These are phyloP conservation scores for Rhodotorula taiwanensis DNA, from an alignment of 768 basidiomycete species.

Conservation along the genomic window DNA sequence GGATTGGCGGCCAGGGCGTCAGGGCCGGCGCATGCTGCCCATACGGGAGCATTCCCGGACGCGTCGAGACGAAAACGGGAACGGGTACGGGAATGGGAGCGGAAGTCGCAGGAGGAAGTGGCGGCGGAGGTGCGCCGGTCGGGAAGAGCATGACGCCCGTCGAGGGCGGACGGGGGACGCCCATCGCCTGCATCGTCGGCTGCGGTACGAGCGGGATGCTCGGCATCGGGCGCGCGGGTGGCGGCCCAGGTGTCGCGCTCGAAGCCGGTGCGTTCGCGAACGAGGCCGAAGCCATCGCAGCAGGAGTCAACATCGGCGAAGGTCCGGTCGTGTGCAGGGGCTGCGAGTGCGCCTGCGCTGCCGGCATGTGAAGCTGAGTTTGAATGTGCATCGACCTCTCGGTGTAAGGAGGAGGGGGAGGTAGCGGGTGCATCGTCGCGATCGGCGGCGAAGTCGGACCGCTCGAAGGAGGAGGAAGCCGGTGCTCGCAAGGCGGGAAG, in stretches of 20 bases:
- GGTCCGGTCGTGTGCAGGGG: neutral
- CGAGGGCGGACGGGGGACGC: no score
- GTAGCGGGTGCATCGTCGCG: neutral
- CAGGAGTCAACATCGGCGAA: no score
- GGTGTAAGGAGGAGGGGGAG: neutral
- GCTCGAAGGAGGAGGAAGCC: neutral
- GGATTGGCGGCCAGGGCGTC: conserved; percentile 13
- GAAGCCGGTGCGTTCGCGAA: no score
- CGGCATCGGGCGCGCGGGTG: no score
- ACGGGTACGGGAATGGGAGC: neutral
- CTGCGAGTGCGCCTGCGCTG: neutral
- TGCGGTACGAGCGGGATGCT: no score
- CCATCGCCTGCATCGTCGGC: no score
- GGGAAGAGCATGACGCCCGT: no score
- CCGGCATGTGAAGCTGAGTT: neutral
- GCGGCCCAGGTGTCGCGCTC: no score
- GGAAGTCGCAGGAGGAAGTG: no score
- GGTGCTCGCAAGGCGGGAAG: conserved; percentile 7
- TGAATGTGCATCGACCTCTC: neutral
- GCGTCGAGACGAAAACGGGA: neutral
- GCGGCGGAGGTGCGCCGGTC: no score
- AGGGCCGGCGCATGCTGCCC: neutral
- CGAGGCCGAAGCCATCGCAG: no score
- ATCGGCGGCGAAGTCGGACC: neutral
- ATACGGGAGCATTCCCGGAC: neutral